Percentiles rank a stretch among this genome's conserved stretches.
These are phyloP conservation scores for Claviceps sp. DNA, from an alignment of 2,329 filamentous ascomycete genomes.

Conservation along the genomic window DNA sequence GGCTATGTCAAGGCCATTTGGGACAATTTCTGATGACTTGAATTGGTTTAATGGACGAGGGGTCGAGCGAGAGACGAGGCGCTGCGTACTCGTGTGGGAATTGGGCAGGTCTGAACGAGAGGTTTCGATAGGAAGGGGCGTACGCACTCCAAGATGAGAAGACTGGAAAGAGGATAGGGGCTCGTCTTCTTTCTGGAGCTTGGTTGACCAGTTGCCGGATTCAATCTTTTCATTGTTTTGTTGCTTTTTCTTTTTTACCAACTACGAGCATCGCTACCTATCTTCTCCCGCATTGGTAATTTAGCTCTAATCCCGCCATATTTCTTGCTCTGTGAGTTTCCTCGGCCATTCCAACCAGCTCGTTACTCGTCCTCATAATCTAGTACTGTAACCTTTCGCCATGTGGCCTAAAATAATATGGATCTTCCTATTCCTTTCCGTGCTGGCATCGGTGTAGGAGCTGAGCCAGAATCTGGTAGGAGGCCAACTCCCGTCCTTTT, in stretches of 20 bases:
- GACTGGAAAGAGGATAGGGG: neutral
- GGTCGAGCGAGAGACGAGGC: neutral
- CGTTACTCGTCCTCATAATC: neutral
- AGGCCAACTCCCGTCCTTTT: neutral
- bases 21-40: constrained; percentile 37
- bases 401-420: neutral
- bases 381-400: neutral
- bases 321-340: neutral
- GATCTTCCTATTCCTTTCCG: neutral
- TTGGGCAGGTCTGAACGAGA: neutral
- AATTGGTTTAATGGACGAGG: neutral
- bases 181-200: neutral
- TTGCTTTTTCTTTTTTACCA: neutral
- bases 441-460: neutral
- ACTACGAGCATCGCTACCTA: neutral
- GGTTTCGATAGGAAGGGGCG: neutral
- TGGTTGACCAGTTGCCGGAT: neutral
- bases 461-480: neutral
- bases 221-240: neutral
- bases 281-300: neutral
- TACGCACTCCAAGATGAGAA: neutral
- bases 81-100: neutral
- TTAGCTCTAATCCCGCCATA: neutral
- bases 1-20: constrained; percentile 76
- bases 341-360: neutral